A percentile compares a stretch with the other conserved stretches of the same genome.
Evolutionary conservation across 176 grass and related monocot genomes (phyloP).

Genomic region (Guadua angustifolia): DNA sequence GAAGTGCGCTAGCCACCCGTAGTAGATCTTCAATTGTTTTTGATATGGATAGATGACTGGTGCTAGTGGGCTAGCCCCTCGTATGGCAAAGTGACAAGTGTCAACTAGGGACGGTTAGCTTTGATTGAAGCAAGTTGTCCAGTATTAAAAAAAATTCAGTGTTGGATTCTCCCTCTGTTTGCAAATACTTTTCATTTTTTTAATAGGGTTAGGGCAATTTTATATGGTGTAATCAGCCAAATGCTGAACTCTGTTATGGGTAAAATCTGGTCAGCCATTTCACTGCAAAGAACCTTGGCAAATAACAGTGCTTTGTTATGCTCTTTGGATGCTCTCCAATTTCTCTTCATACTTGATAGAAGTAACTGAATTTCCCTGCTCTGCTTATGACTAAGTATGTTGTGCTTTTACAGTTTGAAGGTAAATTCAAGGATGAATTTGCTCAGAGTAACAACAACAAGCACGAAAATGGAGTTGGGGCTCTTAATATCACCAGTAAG

Average conservation of each 20-base stretch:
- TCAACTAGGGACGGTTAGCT: conserved; percentile 26
- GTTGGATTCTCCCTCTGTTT: not conserved
- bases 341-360: conserved; percentile 11
- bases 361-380: not conserved
- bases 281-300: not conserved
- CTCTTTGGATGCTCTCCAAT: not conserved
- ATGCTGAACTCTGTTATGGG: conserved; percentile 30
- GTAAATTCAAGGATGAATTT: conserved; percentile 65
- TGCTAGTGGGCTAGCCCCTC: conserved; percentile 7
- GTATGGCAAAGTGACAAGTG: not conserved
- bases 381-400: conserved; percentile 31
- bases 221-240: not conserved
- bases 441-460: conserved; percentile 36
- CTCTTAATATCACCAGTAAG: conserved; percentile 38
- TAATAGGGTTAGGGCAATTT: conserved; percentile 9
- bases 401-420: conserved; percentile 56
- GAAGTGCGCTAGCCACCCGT: conserved; percentile 21
- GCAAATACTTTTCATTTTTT: not conserved
- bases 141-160: not conserved
- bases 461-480: conserved; percentile 39
- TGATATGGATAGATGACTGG: conserved; percentile 28
- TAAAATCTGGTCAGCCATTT: not conserved
- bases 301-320: conserved; percentile 21
- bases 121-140: conserved; percentile 39
- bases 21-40: conserved; percentile 39